Base-by-base conservation (phyloP, 23 red algal genomes). In the Gracilaria vermiculophylla region DNA sequence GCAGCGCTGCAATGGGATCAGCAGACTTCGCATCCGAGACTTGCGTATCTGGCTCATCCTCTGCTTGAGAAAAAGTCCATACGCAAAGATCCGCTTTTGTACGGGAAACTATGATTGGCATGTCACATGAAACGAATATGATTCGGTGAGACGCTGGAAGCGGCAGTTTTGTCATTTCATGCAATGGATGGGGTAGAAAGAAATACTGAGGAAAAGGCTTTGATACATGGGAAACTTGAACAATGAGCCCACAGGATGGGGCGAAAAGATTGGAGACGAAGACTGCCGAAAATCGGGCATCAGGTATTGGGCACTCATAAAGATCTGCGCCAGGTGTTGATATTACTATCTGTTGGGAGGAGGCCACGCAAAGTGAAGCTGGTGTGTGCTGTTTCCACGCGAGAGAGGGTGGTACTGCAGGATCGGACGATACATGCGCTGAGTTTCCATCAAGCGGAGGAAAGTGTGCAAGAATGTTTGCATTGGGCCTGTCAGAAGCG, bases 31-130 rank as follows among this genome's bases (percentile, higher is more conserved):
- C 24, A 14, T 52, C 42, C 3, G 51, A 79, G 40, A 79, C 53
- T 60, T 55, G 35, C 35, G 49, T 42, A 17, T 79, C 75, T 19
- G 75, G 75, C 24, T 55, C 53, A 40, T 55, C 49, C 24, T 79
- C 75, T 55, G 75, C 35, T 53, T 83, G 49, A 3, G 35, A 36
- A 52, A 44, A 66, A 20, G 79, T 53, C 79, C 79, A 83, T 13
- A 83, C 57, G 35, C 42, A n/a, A 24, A 83, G 56, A 14, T 67
- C 60, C 11, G 35, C 33, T 15, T 41, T 52, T 39, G 42, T 53
- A 69, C 79, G 54, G 0, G 79, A 67, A 17, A 83, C 79, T 36
- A 83, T 69, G 28, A 83, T 9, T 67, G 79, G 79, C 6, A 83
- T 25, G 69, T 83, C 79, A 53, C 54, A 42, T 24, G 60, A 83